Evolutionary conservation across 2,329 filamentous ascomycete species (phyloP).

Genomic region (Cryphonectria parasitica): DNA sequence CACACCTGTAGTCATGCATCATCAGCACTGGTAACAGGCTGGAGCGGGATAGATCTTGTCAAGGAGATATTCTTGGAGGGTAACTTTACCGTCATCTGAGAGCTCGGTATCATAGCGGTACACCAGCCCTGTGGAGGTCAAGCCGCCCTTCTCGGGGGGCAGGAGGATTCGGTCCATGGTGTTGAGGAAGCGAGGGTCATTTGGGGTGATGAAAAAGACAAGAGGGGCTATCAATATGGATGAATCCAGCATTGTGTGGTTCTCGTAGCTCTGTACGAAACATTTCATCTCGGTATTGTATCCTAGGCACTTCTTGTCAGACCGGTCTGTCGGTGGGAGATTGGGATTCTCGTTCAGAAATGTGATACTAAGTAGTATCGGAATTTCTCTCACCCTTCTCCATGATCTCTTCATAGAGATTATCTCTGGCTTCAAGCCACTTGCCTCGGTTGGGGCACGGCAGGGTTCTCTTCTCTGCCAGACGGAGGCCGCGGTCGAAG

Average conservation of each 20-base stretch:
- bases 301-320: conserved; percentile 43
- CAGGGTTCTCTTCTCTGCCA: conserved; percentile 75
- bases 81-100: conserved; percentile 65
- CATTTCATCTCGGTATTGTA: conserved; percentile 71
- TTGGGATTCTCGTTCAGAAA: background rate
- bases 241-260: conserved; percentile 70
- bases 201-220: conserved; percentile 79
- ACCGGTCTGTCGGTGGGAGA: background rate
- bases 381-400: conserved; percentile 56
- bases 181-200: conserved; percentile 73
- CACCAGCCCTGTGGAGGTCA: conserved; percentile 75
- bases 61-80: background rate
- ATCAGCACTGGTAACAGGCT: background rate
- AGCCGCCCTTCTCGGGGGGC: conserved; percentile 72
- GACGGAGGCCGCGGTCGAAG: conserved; percentile 73
- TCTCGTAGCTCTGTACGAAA: conserved; percentile 79
- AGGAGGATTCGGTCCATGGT: conserved; percentile 74
- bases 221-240: conserved; percentile 76
- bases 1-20: conserved; percentile 56
- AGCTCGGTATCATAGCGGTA: conserved; percentile 73
- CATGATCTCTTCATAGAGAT: conserved; percentile 77
- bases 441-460: conserved; percentile 70
- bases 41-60: background rate
- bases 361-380: background rate
- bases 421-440: conserved; percentile 70